These are phyloP conservation scores for Chamaecyparis obtusa DNA, from an alignment of 75 land plant species.

Conservation along the genomic window DNA sequence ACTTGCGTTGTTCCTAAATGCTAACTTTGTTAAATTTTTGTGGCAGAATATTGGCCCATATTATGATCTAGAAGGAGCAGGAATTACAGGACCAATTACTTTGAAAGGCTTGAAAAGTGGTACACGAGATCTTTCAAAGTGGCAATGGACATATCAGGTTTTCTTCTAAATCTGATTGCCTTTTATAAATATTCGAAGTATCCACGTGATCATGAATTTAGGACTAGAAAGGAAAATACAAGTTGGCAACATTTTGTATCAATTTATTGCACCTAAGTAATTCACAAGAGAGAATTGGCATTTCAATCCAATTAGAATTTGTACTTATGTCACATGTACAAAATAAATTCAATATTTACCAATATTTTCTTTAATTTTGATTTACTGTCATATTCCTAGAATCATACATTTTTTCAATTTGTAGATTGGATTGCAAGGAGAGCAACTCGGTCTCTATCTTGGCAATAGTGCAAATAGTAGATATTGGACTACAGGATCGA, in stretches of 20 bases:
- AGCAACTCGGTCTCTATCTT: conserved; percentile 20
- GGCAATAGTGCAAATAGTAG: not conserved
- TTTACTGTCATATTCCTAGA: not conserved
- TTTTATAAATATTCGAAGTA: not conserved
- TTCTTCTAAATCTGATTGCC: not conserved
- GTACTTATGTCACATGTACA: not conserved
- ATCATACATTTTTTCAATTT: not conserved
- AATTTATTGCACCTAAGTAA: not conserved
- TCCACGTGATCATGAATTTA: not conserved
- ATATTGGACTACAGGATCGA: not conserved
- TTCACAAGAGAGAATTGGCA: not conserved
- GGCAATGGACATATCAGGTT: conserved; percentile 65
- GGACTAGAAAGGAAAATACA: not conserved
- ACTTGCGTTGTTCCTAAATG: not conserved
- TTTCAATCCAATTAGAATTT: not conserved
- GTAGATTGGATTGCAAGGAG: conserved; percentile 65
- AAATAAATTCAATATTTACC: not conserved
- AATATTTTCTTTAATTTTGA: not conserved
- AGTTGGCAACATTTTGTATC: not conserved
- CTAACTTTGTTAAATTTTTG: not conserved
- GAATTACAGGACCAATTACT: conserved; percentile 37
- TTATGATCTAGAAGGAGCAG: conserved; percentile 57
- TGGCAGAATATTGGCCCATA: conserved; percentile 64
- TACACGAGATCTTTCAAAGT: conserved; percentile 34
- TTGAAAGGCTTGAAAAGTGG: conserved; percentile 28